Evolutionary conservation across 176 grass and related monocot genomes (phyloP).

Genomic region (Bolboschoenus planiculmis): DNA sequence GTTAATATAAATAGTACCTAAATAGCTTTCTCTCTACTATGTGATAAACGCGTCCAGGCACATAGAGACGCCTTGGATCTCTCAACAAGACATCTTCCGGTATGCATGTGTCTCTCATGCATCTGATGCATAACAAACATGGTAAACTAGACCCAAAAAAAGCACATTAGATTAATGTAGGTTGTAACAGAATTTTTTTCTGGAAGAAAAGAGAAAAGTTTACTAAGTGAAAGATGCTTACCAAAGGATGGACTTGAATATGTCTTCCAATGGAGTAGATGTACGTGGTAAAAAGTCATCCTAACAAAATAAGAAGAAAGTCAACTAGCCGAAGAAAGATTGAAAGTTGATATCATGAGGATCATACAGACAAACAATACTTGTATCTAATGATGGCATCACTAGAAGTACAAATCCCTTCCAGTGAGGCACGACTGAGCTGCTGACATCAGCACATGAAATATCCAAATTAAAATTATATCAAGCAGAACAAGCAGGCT

Average conservation of each 20-base stretch:
- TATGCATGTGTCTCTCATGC: conserved; percentile 84
- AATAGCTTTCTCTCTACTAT: conserved; percentile 83
- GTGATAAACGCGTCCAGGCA: conserved; percentile 82
- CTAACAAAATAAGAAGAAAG: conserved; percentile 33
- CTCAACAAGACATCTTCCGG: conserved; percentile 66
- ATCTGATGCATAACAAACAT: conserved; percentile 68
- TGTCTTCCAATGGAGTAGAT: conserved; percentile 81
- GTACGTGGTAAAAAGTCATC: conserved; percentile 95
- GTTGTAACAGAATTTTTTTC: not conserved
- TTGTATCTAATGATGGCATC: not conserved
- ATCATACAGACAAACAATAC: not conserved
- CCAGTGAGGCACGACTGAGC: too few species aligned
- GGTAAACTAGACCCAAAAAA: conserved; percentile 59
- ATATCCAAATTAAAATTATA: not conserved
- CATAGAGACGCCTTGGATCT: conserved; percentile 95
- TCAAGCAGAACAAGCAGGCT: not conserved
- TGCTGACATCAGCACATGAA: not conserved
- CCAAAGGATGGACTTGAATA: conserved; percentile 97
- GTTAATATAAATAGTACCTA: conserved; percentile 36
- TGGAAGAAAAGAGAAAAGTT: not conserved
- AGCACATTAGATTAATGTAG: not conserved
- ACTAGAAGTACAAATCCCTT: too few species aligned
- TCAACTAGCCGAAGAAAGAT: not conserved
- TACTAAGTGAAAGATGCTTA: conserved; percentile 7
- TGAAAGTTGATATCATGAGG: not conserved